Conservation (phyloP, 805 yeast species). For the Candida multigemmis region DNA sequence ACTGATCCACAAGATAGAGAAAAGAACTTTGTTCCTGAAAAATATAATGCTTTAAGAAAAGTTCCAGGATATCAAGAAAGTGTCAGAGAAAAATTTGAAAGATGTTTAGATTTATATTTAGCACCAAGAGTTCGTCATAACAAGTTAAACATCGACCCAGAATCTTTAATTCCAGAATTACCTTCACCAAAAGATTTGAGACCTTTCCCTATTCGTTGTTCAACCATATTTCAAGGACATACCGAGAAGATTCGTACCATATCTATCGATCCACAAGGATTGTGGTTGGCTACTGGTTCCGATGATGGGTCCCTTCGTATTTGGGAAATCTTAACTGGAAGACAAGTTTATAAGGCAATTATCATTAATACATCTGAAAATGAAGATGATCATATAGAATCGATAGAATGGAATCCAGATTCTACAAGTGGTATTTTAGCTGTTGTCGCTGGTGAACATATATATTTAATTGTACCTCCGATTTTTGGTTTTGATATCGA, state of each 20-base stretch:
- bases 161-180: conserved; percentile 86
- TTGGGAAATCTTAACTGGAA: conserved; percentile 96
- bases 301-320: conserved; percentile 93
- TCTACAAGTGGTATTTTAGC: conserved; percentile 69
- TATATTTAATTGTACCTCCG: conserved; percentile 80
- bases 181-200: conserved; percentile 95
- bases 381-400: conserved; percentile 69
- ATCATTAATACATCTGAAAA: conserved; percentile 43
- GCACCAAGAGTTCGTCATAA: conserved; percentile 94
- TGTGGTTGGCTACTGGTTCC: conserved; percentile 95
- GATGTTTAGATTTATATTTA: conserved; percentile 85
- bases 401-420: conserved; percentile 87
- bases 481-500: conserved; percentile 84
- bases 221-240: conserved; percentile 82
- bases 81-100: conserved; percentile 86
- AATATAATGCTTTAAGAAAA: conserved; percentile 71
- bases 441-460: conserved; percentile 71
- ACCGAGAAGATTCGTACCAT: conserved; percentile 72
- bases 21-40: conserved; percentile 71
- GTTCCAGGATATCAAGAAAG: conserved; percentile 89
- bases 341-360: conserved; percentile 72
- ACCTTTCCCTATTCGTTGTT: conserved; percentile 91
- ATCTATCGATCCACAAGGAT: conserved; percentile 80
- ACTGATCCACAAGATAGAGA: conserved; percentile 73
- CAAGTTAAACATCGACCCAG: conserved; percentile 91